Evolutionary conservation across 176 grass and related monocot genomes (phyloP), one percentile per base, ranked within the genome.

Genomic region (Cenchrus purpureus): DNA sequence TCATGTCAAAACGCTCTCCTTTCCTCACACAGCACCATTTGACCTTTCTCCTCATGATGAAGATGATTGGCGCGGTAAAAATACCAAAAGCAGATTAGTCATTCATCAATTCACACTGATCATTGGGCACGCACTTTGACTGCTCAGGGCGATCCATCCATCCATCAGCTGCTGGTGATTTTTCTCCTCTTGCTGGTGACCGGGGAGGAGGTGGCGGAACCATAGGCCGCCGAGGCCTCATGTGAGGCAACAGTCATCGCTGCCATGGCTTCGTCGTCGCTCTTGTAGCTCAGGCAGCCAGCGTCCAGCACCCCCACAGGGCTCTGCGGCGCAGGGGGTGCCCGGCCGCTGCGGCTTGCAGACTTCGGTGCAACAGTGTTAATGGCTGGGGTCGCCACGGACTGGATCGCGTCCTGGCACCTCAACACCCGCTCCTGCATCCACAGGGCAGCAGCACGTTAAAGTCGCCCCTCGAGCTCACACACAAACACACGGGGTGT

Each of bases 241-340:
- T 90, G 94, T 90, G 89, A 92, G 31, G 72, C 89, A 69, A 76
- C 61, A 68, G 87, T 69, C 25, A 9, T 40, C 40, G 71, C 48
- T 40, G 51, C 22, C 20, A 65, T 69, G n/a, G 81, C 44, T 5
- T 73, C 79, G 56, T 77, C 52, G 49, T 95, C 84, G 65, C 92
- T 93, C 71, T 85, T 94, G 85, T 88, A 97, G 91, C 95, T 95
- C 43, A 93, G 82, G 89, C 92, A 91, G 78, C 86, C 91, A 60
- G 89, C 90, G 83, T 93, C 92, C 44, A 97, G 80, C 78, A 95
- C 91, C 25, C 89, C 92, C 22, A 95, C 87, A 82, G 95, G 95
- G 84, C 95, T 97, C 46, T 73, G 82, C 6, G 92, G 86, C 66
- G 81, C 81, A 28, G 86, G 85, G 55, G 90, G 62, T 62, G 73